Evolutionary conservation across 2,329 filamentous ascomycete species (phyloP).

Genomic region (Fusarium pseudocircinatum): DNA sequence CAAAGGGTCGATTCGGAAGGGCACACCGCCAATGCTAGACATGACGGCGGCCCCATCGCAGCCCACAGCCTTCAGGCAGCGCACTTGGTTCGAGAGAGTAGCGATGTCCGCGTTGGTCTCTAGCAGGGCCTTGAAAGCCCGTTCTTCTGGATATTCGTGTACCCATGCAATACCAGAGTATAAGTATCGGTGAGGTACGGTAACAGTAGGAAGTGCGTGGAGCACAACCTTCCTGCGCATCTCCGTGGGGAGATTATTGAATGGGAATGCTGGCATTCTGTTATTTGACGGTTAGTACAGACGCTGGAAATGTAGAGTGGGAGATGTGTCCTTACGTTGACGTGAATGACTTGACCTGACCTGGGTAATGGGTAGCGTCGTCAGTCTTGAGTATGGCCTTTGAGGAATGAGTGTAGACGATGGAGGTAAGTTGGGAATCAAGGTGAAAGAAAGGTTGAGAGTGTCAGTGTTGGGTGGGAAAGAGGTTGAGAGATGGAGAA

Average conservation of each 20-base stretch:
- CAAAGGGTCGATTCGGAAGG: neutral
- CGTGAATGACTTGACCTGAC: neutral
- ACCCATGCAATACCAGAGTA: accelerated
- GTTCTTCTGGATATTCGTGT: too few relatives aligned
- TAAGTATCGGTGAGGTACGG: neutral
- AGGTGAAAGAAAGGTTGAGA: too few relatives aligned
- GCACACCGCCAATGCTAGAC: neutral
- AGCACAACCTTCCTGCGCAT: neutral
- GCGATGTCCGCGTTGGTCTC: neutral
- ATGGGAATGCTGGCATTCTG: accelerated
- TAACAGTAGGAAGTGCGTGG: accelerated
- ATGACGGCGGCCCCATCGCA: neutral
- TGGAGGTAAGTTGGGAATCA: too few relatives aligned
- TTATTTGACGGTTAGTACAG: neutral
- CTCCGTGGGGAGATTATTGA: neutral
- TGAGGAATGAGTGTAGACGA: too few relatives aligned
- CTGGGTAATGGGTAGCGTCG: neutral
- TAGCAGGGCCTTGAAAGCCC: neutral
- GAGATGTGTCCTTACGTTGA: neutral
- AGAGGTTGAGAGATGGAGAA: neutral
- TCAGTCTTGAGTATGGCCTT: too few relatives aligned
- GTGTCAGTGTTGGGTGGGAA: too few relatives aligned
- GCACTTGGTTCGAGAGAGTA: accelerated
- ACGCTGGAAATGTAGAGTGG: neutral
- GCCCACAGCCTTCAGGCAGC: neutral